Conservation (phyloP, 2,329 filamentous ascomycete species). For the Chrysoporthe austroafricana region DNA sequence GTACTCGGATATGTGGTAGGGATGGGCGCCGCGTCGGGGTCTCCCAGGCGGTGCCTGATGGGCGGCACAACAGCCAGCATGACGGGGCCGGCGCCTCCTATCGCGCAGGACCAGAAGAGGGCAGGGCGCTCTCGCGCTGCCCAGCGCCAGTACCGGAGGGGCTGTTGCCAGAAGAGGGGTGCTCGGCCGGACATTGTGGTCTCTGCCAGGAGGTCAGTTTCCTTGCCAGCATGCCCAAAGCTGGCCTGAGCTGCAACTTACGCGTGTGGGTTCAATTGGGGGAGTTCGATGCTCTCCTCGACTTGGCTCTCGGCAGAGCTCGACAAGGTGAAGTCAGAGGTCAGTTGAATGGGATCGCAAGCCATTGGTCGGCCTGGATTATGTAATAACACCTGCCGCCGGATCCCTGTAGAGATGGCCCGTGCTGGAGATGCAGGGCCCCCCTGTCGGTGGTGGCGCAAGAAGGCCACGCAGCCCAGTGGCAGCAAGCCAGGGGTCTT, state of each 20-base stretch:
- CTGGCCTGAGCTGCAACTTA: background rate
- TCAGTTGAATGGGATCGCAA: constrained; percentile 16
- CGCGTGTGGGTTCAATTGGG: constrained; percentile 14
- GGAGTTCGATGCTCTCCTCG: constrained; percentile 2
- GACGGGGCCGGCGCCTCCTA: constrained; percentile 75
- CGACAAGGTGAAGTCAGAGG: constrained; percentile 25
- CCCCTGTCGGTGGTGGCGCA: constrained; percentile 16
- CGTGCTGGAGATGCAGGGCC: background rate
- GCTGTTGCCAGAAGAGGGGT: constrained; percentile 82
- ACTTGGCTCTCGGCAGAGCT: constrained; percentile 1
- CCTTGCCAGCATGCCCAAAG: background rate
- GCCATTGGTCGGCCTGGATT: constrained; percentile 25
- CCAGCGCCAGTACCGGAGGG: constrained; percentile 86
- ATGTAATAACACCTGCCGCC: constrained; percentile 13
- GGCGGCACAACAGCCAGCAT: constrained; percentile 73
- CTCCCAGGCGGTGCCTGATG: constrained; percentile 72
- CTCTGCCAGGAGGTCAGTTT: constrained; percentile 17
- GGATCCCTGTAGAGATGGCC: constrained; percentile 4
- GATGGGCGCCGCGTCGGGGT: constrained; percentile 71
- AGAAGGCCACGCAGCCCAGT: constrained; percentile 24
- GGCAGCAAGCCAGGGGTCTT: constrained; percentile 15
- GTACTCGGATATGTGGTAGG: constrained; percentile 92
- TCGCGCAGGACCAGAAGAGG: constrained; percentile 82
- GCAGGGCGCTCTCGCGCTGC: constrained; percentile 85
- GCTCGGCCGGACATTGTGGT: constrained; percentile 62